These are phyloP conservation scores for Heliamphora pulchella DNA, from an alignment of 179 eudicot genomes.

Conservation along the genomic window DNA sequence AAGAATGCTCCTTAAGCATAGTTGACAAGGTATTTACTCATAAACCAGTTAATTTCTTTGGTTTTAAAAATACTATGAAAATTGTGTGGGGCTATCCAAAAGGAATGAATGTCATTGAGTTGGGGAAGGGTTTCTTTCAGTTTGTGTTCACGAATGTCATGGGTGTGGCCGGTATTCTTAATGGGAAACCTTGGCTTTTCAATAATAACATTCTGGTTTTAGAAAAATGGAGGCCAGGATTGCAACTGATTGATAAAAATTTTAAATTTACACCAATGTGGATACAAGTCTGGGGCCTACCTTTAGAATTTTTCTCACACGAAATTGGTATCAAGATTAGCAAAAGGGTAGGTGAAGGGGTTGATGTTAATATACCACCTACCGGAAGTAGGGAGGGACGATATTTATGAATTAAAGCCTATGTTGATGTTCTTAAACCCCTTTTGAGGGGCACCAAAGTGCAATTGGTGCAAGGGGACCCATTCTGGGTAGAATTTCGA, in stretches of 20 bases:
- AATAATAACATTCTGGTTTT: neutral
- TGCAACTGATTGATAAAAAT: neutral
- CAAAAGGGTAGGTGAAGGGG: neutral
- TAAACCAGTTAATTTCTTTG: neutral
- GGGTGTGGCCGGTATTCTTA: neutral
- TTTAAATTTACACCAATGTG: neutral
- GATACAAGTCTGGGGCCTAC: neutral
- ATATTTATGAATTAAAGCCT: neutral
- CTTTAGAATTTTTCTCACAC: neutral
- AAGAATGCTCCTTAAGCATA: neutral
- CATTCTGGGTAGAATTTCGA: neutral
- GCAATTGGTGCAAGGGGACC: neutral
- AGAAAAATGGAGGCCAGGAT: neutral
- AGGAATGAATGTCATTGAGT: neutral
- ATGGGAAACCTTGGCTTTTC: neutral
- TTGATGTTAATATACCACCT: neutral
- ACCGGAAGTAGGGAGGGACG: neutral
- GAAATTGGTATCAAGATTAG: neutral
- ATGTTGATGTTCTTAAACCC: neutral
- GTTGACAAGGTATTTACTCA: neutral
- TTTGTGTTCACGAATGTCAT: neutral
- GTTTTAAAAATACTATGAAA: neutral
- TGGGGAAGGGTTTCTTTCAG: neutral
- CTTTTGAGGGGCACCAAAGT: neutral
- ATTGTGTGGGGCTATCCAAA: neutral